These are phyloP conservation scores for Talaromyces sp. DNA, from an alignment of 2,329 filamentous ascomycete species.

Conservation along the genomic window DNA sequence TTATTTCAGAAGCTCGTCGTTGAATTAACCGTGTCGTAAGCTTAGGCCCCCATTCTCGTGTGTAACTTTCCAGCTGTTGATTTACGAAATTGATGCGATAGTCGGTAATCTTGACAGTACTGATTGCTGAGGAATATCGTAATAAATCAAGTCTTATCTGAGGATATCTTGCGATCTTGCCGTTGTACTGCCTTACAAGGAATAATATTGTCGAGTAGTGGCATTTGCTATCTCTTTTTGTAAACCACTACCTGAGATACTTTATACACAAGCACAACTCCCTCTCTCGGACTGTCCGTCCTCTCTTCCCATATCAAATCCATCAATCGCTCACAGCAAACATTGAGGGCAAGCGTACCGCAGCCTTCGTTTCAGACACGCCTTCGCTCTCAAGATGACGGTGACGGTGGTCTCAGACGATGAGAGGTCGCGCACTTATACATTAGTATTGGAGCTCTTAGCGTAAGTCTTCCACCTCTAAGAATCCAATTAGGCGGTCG, in stretches of 20 bases:
- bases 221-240: neutral
- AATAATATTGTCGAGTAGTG: neutral
- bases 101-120: neutral
- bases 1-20: neutral
- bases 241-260: neutral
- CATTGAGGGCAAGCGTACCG: slow-evolving; percentile 37
- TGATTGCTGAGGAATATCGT: neutral
- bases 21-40: neutral
- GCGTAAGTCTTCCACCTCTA: slow-evolving; percentile 98
- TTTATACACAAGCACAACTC: neutral
- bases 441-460: slow-evolving; percentile 94
- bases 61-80: neutral
- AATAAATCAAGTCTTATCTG: neutral
- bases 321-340: neutral
- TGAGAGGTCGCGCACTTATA: slow-evolving; percentile 98
- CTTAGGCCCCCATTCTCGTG: neutral
- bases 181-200: neutral
- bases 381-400: neutral
- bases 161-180: neutral
- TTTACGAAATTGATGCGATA: neutral
- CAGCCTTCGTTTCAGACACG: neutral
- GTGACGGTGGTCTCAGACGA: slow-evolving; percentile 61
- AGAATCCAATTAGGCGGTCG: slow-evolving; percentile 50
- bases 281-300: neutral
- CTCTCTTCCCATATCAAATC: neutral